Conservation (phyloP, 768 basidiomycete species). For the Rubroboletus satanas region DNA sequence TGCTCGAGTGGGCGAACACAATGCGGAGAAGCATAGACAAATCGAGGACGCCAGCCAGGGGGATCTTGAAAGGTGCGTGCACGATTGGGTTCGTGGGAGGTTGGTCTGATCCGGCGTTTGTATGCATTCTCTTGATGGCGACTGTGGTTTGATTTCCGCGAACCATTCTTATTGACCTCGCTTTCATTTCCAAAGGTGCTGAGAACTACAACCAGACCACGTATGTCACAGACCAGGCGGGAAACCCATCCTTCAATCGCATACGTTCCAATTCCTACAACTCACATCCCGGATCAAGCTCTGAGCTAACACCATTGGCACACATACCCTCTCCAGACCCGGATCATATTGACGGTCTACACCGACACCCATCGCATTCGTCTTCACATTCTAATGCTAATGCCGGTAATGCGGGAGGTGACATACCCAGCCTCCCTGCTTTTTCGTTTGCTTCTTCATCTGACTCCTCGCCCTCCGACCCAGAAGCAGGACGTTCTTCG, state of each 20-base stretch:
- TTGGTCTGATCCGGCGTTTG: slow-evolving; percentile 8
- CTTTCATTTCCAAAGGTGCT: slow-evolving; percentile 46
- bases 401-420: slow-evolving; percentile 25
- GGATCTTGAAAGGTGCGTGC: slow-evolving; percentile 74
- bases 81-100: background rate
- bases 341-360: slow-evolving; percentile 84
- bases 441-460: slow-evolving; percentile 50
- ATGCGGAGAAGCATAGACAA: slow-evolving; percentile 71
- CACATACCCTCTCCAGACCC: slow-evolving; percentile 81
- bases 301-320: slow-evolving; percentile 70
- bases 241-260: slow-evolving; percentile 44
- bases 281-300: slow-evolving; percentile 41
- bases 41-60: slow-evolving; percentile 61
- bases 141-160: background rate
- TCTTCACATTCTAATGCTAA: slow-evolving; percentile 35
- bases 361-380: slow-evolving; percentile 60
- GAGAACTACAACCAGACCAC: slow-evolving; percentile 61
- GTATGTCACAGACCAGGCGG: slow-evolving; percentile 41
- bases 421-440: slow-evolving; percentile 45
- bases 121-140: background rate
- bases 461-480: slow-evolving; percentile 33
- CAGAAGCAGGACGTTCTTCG: slow-evolving; percentile 35
- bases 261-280: slow-evolving; percentile 84
- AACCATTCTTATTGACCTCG: background rate
- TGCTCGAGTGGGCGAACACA: slow-evolving; percentile 76